Base-by-base conservation (phyloP, 176 grass and related monocot species). In the Aegilops longissima region DNA sequence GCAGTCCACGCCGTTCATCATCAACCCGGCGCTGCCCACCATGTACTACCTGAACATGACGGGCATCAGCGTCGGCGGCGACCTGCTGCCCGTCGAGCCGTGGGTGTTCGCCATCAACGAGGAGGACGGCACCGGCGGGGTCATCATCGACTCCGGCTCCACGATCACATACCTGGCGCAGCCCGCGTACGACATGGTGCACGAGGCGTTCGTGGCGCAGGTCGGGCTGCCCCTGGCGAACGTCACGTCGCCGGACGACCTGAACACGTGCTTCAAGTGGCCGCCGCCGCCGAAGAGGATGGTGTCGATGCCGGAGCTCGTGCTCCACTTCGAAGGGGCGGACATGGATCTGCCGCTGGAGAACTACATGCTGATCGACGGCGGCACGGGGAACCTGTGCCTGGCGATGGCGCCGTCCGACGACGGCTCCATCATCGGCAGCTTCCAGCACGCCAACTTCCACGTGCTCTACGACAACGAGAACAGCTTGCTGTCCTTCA, bases 381-480 rank as follows among this genome's bases (percentile, higher is more conserved):
- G 80, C 13, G 1, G 3, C 85, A 76, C 85, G 5, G 85, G 89
- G 34, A 73, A 34, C 35, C 82, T 91, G 21, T 91, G 85, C 85
- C 85, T 91, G 47, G 89, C 85, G 0, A 91, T 91, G 89, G 85
- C 85, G 3, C 51, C 81, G 27, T 91, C 89, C 0, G 8, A 8
- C 4, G 89, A 80, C 12, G 89, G 89, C 69, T 76, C 89, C 85
- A 80, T 87, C 81, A 81, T 91, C 70, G 89, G 89, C 35, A 91
- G 21, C 85, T 91, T 76, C 81, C 89, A 91, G 85, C 85, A 91
- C 34, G 82, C 84, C 69, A 91, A 91, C 81, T 84, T 91, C 51
- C 81, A 87, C 76, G 70, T 91, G 69, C 89, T 87, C 61, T 91
- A 91, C 89, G 89, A 91, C 85, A 82, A 84, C 68, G 81, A 84